These are phyloP conservation scores for Lojkania enalia DNA, from an alignment of 2,329 filamentous ascomycete genomes.

Conservation along the genomic window DNA sequence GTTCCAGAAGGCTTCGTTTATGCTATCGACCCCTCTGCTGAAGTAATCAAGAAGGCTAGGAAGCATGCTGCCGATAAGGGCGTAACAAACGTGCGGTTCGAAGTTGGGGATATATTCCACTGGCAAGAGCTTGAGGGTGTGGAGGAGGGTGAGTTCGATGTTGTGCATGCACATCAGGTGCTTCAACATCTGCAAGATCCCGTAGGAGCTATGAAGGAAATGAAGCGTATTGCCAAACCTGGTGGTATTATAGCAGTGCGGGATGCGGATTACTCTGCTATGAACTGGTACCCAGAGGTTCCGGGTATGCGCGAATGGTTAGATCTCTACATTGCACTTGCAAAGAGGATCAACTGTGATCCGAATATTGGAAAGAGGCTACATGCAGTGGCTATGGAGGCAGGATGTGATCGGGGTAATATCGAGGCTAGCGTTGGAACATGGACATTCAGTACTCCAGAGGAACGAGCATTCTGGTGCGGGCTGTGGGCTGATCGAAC, in stretches of 20 bases:
- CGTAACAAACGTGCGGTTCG: constrained; percentile 46
- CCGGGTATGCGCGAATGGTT: constrained; percentile 41
- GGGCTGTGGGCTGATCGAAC: constrained; percentile 45
- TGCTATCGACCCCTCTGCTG: constrained; percentile 50
- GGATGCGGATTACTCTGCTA: constrained; percentile 41
- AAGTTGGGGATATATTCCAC: constrained; percentile 47
- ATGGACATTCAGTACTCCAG: constrained; percentile 48
- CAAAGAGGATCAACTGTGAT: constrained; percentile 35
- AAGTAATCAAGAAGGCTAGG: constrained; percentile 48
- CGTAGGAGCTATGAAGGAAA: constrained; percentile 54
- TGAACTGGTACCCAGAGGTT: constrained; percentile 46
- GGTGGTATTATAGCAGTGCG: constrained; percentile 57
- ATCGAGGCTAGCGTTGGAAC: constrained; percentile 46
- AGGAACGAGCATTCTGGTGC: constrained; percentile 47
- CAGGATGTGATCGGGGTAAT: constrained; percentile 43
- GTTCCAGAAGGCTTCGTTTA: constrained; percentile 51
- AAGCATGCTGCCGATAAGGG: constrained; percentile 42
- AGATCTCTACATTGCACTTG: constrained; percentile 38
- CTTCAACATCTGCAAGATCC: constrained; percentile 60
- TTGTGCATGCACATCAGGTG: constrained; percentile 64
- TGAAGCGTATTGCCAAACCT: constrained; percentile 57
- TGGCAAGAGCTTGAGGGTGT: constrained; percentile 50
- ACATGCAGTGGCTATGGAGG: constrained; percentile 45
- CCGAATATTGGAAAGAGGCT: constrained; percentile 41
- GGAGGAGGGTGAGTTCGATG: constrained; percentile 53